Evolutionary conservation across 2,329 filamentous ascomycete genomes (phyloP), one percentile per base, ranked within the genome.

Genomic region (Fusarium stilboides): DNA sequence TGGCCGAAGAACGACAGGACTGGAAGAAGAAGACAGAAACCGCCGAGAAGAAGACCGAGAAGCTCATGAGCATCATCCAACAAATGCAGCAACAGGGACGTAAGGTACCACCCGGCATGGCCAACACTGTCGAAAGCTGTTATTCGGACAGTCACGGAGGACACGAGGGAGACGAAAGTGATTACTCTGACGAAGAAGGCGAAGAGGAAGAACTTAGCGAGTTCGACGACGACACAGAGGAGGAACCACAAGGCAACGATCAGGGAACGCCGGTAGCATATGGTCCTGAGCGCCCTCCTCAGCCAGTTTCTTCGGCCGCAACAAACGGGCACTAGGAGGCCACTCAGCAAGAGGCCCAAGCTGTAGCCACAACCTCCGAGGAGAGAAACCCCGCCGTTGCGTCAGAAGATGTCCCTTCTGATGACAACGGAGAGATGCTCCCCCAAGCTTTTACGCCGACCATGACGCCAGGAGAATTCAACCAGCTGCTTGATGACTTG

Each of bases 31-130:
- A 94, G 73, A 74, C 76, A 20, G 78, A 80, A 50, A 69, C 70
- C 1, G 76, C 79, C 7, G 80, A 82, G 54, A 94, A 93, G 82
- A 95, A 96, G 85, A 94, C 94, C 75, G 91, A 94, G 66, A 97
- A 97, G 80, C 89, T 99, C 58, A 95, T 95, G 81, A 94, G 93
- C 77, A 92, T 98, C 75, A 97, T 97, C 81, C 92, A 96, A 67
- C 93, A 94, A 75, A 97, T 98, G 94, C 95, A 98, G 80, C 92
- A 93, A 70, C 94, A 98, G 76, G 94, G 95, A 17, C 90, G 95
- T 63, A 94, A 94, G 57, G 87, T 90, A 54, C 86, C 88, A 6
- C 87, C 92, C 61, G 90, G 89, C 60, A 84, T 88, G 81, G 87
- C 83, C 57, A 86, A 83, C 68, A 88, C 87, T 69, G 84, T 88